phyloP scores from a whole-genome alignment of 1,139 yeast genomes.

The Meyerozyma athensensis region DNA sequence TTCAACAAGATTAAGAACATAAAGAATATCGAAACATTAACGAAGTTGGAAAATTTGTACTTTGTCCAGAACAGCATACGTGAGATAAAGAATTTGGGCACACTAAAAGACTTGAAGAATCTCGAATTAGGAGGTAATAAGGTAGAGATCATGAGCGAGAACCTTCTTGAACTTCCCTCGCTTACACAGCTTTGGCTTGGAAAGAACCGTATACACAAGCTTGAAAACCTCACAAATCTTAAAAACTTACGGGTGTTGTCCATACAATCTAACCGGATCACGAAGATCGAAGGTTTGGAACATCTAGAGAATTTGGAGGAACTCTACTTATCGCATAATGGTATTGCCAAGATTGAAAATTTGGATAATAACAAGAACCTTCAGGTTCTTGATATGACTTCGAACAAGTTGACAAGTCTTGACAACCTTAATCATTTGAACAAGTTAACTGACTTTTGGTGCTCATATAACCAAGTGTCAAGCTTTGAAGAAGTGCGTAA shows the following conservation, averaged over 20 bases:
- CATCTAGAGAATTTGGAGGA: conserved; percentile 71
- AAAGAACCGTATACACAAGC: conserved; percentile 66
- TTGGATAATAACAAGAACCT: conserved; percentile 67
- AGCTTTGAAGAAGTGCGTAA: conserved; percentile 64
- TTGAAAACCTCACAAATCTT: conserved; percentile 62
- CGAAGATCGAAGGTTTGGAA: conserved; percentile 79
- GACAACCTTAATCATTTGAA: conserved; percentile 62
- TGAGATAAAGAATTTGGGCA: conserved; percentile 63
- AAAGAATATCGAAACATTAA: conserved; percentile 67
- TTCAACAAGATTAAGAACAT: conserved; percentile 88
- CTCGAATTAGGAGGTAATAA: conserved; percentile 92
- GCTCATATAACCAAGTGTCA: conserved; percentile 69
- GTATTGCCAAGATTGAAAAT: conserved; percentile 69
- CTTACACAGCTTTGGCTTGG: conserved; percentile 90
- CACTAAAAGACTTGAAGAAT: conserved; percentile 55
- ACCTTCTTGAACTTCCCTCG: conserved; percentile 46
- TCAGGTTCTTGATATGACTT: conserved; percentile 74
- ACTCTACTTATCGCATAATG: conserved; percentile 84
- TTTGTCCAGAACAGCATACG: conserved; percentile 86
- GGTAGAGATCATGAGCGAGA: conserved; percentile 58
- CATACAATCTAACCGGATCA: conserved; percentile 81
- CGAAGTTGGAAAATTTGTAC: conserved; percentile 61
- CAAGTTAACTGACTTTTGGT: conserved; percentile 88
- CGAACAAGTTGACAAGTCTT: conserved; percentile 60
- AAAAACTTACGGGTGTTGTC: conserved; percentile 70